Conservation (phyloP, 345 rosid genomes). For the Murraya paniculata region DNA sequence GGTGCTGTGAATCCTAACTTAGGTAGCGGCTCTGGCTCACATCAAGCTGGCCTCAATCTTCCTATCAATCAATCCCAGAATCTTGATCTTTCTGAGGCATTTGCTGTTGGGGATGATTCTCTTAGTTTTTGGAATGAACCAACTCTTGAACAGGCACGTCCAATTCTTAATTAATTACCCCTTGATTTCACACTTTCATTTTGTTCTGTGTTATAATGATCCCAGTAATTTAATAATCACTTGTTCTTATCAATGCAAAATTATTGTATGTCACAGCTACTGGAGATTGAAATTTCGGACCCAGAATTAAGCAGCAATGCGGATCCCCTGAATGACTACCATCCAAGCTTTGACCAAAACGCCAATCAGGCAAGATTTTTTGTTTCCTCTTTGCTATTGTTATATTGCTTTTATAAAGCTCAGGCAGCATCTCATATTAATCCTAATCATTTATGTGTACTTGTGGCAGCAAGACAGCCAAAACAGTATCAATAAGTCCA, state of each 20-base stretch:
- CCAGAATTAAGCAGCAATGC: not conserved
- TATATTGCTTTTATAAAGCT: not conserved
- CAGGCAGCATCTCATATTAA: not conserved
- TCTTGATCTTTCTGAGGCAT: not conserved
- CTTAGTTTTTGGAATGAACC: conserved; percentile 7
- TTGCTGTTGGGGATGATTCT: not conserved
- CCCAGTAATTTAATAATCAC: not conserved
- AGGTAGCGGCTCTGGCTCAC: not conserved
- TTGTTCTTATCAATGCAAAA: not conserved
- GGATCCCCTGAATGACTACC: not conserved
- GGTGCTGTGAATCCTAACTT: not conserved
- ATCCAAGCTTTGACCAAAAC: conserved; percentile 7
- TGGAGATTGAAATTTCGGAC: not conserved
- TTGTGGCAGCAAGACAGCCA: not conserved
- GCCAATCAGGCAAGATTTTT: conserved; percentile 10
- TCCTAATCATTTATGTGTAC: not conserved
- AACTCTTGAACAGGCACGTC: conserved; percentile 23
- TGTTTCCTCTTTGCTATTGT: not conserved
- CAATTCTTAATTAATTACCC: not conserved
- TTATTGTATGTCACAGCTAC: not conserved
- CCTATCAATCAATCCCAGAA: not conserved
- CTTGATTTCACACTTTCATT: not conserved
- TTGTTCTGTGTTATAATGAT: not conserved
- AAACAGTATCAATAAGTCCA: not conserved
- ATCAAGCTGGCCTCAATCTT: not conserved